Evolutionary conservation across 257 asterid genomes (phyloP), one percentile per base, ranked within the genome.

Genomic region (Ilex aquifolium): DNA sequence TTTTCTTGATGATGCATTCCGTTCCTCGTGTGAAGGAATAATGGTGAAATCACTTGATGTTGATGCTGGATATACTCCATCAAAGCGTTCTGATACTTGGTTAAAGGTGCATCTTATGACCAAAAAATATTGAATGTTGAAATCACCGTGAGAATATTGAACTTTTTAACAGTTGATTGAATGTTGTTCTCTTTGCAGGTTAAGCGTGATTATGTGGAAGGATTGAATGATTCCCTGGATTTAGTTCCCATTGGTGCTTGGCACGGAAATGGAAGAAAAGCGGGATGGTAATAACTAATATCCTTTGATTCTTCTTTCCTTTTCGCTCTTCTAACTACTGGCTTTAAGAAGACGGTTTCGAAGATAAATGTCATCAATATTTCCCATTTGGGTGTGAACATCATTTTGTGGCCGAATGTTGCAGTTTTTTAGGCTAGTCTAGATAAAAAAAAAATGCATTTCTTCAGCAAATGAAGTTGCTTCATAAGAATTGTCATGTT

Each of bases 181-280:
- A 66, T 39, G 56, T 66, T 52, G 44, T 44, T 52, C 70, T 46
- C 21, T 62, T 64, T 74, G 75, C 83, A 90, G 97, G 95, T 90
- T 62, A 88, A 90, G 75, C 84, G 83, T 69, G 97, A 90, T 71
- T 90, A 90, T 62, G 80, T 90, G 59, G 93, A 88, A 59, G 97
- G 97, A 61, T 73, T 90, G 62, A 50, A 76, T 70, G 97, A 90
- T 82, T 88, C 96, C 59, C 61, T 90, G 82, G 97, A 90, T 80
- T 84, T 90, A 80, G 97, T 90, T 64, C 95, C 96, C 6, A 88
- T 90, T 65, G 97, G 96, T 69, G 97, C 95, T 58, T 90, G 97
- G 97, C 72, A 85, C 63, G 97, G 97, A 64, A 90, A 85, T 73
- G 97, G 97, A 83, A 82, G 97, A 72, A 90, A 90, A 79, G 96